Evolutionary conservation across 2,329 filamentous ascomycete species (phyloP).

Genomic region (Nannizzia gypsea): DNA sequence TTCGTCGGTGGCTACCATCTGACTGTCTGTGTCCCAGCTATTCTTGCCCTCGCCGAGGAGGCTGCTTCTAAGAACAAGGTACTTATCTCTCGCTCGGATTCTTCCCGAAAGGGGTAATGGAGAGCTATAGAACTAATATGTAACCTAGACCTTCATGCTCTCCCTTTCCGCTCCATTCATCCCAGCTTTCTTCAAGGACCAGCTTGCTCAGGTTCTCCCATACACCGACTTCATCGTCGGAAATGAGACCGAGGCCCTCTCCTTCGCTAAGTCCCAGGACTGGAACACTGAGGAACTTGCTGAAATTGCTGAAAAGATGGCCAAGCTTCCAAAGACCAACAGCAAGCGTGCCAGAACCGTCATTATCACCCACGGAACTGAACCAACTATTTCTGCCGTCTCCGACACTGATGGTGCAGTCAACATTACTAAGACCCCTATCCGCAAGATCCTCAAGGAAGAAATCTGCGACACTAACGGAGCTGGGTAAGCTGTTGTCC

Average conservation of each 20-base stretch:
- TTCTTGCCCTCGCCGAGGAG: conserved; percentile 79
- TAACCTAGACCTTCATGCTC: conserved; percentile 59
- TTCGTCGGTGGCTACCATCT: conserved; percentile 96
- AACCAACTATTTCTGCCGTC: conserved; percentile 71
- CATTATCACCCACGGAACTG: conserved; percentile 89
- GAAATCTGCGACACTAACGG: conserved; percentile 94
- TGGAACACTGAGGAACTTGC: conserved; percentile 65
- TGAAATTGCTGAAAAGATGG: conserved; percentile 74
- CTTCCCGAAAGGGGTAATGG: not conserved
- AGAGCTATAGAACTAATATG: not conserved
- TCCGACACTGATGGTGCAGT: conserved; percentile 54
- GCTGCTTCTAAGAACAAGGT: conserved; percentile 81
- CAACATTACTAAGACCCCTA: conserved; percentile 63
- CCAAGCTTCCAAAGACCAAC: conserved; percentile 88
- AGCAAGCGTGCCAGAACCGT: conserved; percentile 67
- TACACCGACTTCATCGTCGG: conserved; percentile 96
- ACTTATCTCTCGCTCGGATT: conserved; percentile 9
- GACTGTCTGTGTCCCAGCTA: conserved; percentile 86
- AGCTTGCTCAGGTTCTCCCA: conserved; percentile 68
- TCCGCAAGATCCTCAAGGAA: conserved; percentile 63
- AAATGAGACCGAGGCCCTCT: conserved; percentile 87
- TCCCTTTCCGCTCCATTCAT: conserved; percentile 95
- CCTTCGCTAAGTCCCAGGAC: conserved; percentile 73
- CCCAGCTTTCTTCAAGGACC: conserved; percentile 93
- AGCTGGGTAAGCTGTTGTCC: conserved; percentile 48